These are phyloP conservation scores for Arabidopsis arenosa DNA, from an alignment of 345 rosid species.

Conservation along the genomic window DNA sequence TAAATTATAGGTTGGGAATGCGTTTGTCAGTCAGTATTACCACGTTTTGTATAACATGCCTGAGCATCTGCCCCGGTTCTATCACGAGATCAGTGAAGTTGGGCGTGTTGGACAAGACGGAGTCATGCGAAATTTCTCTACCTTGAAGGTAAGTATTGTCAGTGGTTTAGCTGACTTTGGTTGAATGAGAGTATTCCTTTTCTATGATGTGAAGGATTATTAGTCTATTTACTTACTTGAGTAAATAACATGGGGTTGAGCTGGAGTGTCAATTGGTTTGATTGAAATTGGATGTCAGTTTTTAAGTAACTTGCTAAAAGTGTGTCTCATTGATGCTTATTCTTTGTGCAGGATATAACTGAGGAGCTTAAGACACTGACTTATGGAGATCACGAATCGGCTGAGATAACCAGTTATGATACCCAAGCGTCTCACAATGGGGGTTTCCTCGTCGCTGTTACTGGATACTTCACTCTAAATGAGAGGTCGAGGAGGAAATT, in stretches of 20 bases:
- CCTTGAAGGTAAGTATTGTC: constrained; percentile 38
- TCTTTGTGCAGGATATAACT: constrained; percentile 63
- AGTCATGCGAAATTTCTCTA: constrained; percentile 42
- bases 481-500: constrained; percentile 54
- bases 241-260: background rate
- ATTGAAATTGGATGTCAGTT: background rate
- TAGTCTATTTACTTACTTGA: background rate
- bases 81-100: constrained; percentile 53
- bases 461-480: constrained; percentile 63
- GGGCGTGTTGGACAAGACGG: constrained; percentile 54
- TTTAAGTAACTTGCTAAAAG: background rate
- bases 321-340: constrained; percentile 34
- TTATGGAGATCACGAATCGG: constrained; percentile 52
- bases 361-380: constrained; percentile 66
- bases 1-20: constrained; percentile 51
- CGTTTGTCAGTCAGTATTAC: constrained; percentile 59
- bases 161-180: background rate
- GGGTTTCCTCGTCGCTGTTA: constrained; percentile 72
- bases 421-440: constrained; percentile 66
- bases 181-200: background rate
- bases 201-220: background rate
- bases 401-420: constrained; percentile 60
- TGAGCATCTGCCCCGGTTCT: constrained; percentile 54
- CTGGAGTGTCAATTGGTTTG: background rate
- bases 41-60: constrained; percentile 50